Percentiles rank a stretch among this genome's conserved stretches.
Evolutionary conservation across 176 grass and related monocot species (phyloP).

Genomic region (Bolboschoenus planiculmis): DNA sequence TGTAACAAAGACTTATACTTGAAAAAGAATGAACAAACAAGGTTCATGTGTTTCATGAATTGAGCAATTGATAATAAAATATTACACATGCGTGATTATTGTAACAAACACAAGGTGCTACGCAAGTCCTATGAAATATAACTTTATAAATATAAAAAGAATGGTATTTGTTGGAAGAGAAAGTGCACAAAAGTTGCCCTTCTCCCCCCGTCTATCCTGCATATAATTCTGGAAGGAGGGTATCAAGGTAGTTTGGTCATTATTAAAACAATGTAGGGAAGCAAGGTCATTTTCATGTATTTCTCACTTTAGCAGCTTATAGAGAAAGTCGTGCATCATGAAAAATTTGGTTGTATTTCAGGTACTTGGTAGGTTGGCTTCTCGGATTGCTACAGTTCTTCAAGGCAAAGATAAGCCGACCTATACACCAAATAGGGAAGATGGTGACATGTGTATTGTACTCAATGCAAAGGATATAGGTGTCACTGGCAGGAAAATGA

Average conservation of each 20-base stretch:
- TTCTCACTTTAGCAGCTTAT: background rate
- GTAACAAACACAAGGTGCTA: background rate
- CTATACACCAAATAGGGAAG: slow-evolving; percentile 71
- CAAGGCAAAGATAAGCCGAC: slow-evolving; percentile 99
- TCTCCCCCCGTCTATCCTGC: background rate
- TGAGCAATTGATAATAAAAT: background rate
- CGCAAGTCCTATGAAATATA: background rate
- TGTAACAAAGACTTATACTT: background rate
- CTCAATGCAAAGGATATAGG: slow-evolving; percentile 89
- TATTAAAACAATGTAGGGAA: background rate
- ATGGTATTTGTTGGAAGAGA: background rate
- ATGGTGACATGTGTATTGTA: slow-evolving; percentile 93
- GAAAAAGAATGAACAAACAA: background rate
- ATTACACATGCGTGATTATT: background rate
- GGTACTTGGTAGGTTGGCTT: slow-evolving; percentile 88
- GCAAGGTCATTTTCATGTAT: background rate
- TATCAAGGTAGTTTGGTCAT: background rate
- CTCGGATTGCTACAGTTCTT: slow-evolving; percentile 72
- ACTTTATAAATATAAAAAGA: background rate
- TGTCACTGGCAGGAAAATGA: slow-evolving; percentile 89
- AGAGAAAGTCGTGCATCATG: background rate
- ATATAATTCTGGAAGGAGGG: background rate
- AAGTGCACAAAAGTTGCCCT: background rate
- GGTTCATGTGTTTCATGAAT: background rate
- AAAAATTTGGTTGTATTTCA: slow-evolving; percentile 20